Conservation (phyloP, 257 asterid species). For the Cruciata laevipes region DNA sequence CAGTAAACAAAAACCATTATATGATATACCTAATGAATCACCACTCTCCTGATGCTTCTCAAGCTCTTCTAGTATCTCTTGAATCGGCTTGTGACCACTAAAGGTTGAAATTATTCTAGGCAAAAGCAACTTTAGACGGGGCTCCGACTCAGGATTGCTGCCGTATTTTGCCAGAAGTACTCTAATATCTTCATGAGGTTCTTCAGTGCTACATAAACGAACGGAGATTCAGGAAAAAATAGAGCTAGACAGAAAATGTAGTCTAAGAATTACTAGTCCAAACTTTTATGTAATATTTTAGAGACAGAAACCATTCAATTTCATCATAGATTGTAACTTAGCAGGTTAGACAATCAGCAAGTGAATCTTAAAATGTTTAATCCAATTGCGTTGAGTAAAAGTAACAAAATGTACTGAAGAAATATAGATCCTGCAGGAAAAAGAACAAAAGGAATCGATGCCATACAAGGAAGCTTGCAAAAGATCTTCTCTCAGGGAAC, state of each 20-base stretch:
- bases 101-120: conserved; percentile 84
- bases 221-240: conserved; percentile 4
- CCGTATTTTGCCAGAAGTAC: conserved; percentile 54
- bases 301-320: background rate
- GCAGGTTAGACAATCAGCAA: background rate
- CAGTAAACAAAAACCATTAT: background rate
- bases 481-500: conserved; percentile 53
- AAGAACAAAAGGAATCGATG: conserved; percentile 1
- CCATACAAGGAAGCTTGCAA: conserved; percentile 63
- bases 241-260: background rate
- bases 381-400: background rate
- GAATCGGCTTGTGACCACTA: conserved; percentile 56
- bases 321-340: background rate
- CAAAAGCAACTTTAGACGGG: conserved; percentile 70
- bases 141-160: conserved; percentile 66
- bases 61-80: conserved; percentile 62
- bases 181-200: conserved; percentile 60
- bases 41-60: conserved; percentile 74
- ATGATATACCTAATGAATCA: conserved; percentile 61
- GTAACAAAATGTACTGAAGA: background rate
- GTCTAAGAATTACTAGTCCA: too few relatives aligned
- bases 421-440: background rate
- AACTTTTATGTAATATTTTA: too few relatives aligned
- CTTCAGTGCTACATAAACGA: conserved; percentile 60
- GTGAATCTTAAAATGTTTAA: background rate